Conservation (phyloP, 2,329 filamentous ascomycete species). For the Monosporascus cannonballus region DNA sequence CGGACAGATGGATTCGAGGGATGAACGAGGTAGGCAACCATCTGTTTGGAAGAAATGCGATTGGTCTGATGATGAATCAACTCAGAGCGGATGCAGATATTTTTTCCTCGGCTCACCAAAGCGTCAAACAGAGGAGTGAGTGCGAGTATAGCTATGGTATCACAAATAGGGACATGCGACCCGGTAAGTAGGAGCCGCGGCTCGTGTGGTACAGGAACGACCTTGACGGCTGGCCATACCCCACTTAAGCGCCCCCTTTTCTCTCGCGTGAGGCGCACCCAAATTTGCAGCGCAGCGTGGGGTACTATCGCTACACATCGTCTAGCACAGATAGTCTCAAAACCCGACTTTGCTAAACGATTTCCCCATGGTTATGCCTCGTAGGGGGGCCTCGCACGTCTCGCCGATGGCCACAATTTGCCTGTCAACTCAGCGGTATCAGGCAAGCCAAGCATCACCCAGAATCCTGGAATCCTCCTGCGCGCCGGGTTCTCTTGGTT, state of each 20-base stretch:
- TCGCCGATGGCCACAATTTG: neutral
- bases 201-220: neutral
- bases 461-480: conserved; percentile 8
- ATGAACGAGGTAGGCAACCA: neutral
- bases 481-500: neutral
- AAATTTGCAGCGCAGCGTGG: neutral
- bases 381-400: too few relatives aligned
- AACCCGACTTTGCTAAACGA: too few relatives aligned
- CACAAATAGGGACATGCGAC: neutral
- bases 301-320: neutral
- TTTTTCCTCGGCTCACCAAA: too few relatives aligned
- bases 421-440: neutral
- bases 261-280: neutral
- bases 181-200: neutral
- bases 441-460: conserved; percentile 15
- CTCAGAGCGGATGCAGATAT: too few relatives aligned
- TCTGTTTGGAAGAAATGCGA: neutral
- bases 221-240: neutral
- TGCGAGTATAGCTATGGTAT: neutral
- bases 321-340: too few relatives aligned
- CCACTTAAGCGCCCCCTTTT: neutral
- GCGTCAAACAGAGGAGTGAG: neutral
- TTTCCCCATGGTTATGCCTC: too few relatives aligned
- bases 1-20: neutral
- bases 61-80: neutral